Percentiles rank a stretch among this genome's conserved stretches.
Conservation (phyloP, 176 grass and related monocot genomes). For the Oryza brachyantha region DNA sequence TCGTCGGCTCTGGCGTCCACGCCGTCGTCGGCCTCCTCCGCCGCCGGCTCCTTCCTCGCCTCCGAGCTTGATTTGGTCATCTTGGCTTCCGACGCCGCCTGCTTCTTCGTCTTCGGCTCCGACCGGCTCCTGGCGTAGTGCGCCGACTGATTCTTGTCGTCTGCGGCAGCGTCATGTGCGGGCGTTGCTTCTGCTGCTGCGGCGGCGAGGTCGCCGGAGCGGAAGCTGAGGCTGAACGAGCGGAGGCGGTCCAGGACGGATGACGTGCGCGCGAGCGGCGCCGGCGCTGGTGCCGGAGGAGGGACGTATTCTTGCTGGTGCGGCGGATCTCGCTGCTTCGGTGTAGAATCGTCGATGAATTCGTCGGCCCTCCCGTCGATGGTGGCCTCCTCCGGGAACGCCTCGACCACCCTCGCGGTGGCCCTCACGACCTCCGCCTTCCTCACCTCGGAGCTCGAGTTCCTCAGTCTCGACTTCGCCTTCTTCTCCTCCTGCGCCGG, state of each 20-base stretch:
- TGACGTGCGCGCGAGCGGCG: constrained; percentile 41
- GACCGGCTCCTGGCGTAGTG: constrained; percentile 56
- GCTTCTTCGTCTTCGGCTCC: constrained; percentile 45
- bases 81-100: neutral
- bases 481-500: constrained; percentile 8
- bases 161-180: neutral
- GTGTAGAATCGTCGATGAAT: constrained; percentile 26
- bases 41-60: neutral
- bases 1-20: constrained; percentile 64
- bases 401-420: neutral
- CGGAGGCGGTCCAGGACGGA: constrained; percentile 68
- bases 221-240: constrained; percentile 63
- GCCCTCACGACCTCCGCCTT: neutral
- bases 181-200: neutral
- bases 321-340: neutral
- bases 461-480: constrained; percentile 8
- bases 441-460: constrained; percentile 18
- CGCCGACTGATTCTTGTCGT: neutral
- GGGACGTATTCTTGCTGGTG: constrained; percentile 27
- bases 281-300: constrained; percentile 4
- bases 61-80: constrained; percentile 43
- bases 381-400: constrained; percentile 4
- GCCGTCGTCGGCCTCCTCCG: constrained; percentile 13
- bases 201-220: constrained; percentile 44
- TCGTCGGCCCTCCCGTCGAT: constrained; percentile 34